Conservation (phyloP, 495 filamentous ascomycete species). For the Massariosphaeria phaeospora region DNA sequence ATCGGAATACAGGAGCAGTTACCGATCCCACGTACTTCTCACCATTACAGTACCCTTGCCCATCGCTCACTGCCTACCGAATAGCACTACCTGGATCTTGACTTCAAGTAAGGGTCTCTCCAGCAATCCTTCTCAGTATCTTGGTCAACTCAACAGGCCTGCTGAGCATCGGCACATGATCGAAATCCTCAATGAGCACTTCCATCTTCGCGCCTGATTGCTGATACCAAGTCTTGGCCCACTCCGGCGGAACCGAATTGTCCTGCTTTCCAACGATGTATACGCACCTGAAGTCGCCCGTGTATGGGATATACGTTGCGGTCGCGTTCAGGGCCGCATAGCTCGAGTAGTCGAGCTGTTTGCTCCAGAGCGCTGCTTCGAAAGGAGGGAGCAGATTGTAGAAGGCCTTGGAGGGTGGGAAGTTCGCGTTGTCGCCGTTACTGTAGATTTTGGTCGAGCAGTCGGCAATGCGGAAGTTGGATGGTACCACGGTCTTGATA, state of each 20-base stretch:
- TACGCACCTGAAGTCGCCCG: slow-evolving; percentile 17
- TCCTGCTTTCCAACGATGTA: slow-evolving; percentile 16
- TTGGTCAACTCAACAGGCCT: slow-evolving; percentile 10
- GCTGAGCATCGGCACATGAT: slow-evolving; percentile 21
- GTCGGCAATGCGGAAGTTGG: slow-evolving; percentile 11
- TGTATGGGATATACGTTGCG: slow-evolving; percentile 21
- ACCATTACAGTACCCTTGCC: no score
- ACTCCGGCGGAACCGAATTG: slow-evolving; percentile 7
- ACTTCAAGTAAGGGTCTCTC: no score
- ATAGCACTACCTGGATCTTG: no score
- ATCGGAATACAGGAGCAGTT: no score
- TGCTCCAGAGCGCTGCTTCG: background rate
- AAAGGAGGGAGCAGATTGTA: slow-evolving; percentile 3
- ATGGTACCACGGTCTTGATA: slow-evolving; percentile 4
- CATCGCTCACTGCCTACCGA: no score
- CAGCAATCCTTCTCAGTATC: slow-evolving; percentile 6
- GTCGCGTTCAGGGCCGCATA: slow-evolving; percentile 9
- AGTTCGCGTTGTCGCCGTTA: slow-evolving; percentile 9
- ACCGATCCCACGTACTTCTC: no score
- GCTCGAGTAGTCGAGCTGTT: slow-evolving; percentile 4
- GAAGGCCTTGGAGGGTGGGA: slow-evolving; percentile 6
- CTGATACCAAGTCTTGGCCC: background rate
- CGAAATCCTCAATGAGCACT: slow-evolving; percentile 2
- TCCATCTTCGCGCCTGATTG: slow-evolving; percentile 8
- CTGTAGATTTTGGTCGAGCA: background rate